These are phyloP conservation scores for Lecanicillium sp. DNA, from an alignment of 2,329 filamentous ascomycete genomes.

Conservation along the genomic window DNA sequence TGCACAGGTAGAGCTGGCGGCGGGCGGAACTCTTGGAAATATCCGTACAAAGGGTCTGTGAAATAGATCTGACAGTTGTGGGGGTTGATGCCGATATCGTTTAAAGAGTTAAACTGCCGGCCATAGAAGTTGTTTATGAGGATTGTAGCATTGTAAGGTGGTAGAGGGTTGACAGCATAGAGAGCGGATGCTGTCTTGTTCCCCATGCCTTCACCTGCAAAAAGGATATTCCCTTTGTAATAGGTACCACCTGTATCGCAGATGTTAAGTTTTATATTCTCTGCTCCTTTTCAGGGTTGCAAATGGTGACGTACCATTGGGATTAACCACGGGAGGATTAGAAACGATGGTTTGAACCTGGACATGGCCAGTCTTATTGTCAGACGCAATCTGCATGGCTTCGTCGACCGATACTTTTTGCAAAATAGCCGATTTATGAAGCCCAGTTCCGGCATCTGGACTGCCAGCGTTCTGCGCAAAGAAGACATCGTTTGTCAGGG, in stretches of 20 bases:
- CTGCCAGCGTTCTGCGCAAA: slow-evolving; percentile 49
- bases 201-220: slow-evolving; percentile 45
- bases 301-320: slow-evolving; percentile 36
- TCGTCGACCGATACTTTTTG: slow-evolving; percentile 43
- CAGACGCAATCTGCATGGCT: slow-evolving; percentile 32
- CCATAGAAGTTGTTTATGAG: slow-evolving; percentile 56
- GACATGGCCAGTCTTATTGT: slow-evolving; percentile 34
- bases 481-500: slow-evolving; percentile 45
- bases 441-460: slow-evolving; percentile 39
- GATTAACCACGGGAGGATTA: slow-evolving; percentile 40
- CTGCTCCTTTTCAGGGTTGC: neutral
- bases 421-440: slow-evolving; percentile 45
- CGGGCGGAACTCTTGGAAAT: slow-evolving; percentile 51
- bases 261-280: neutral
- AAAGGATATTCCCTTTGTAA: slow-evolving; percentile 43
- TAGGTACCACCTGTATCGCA: slow-evolving; percentile 39
- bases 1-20: slow-evolving; percentile 48
- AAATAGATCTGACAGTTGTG: slow-evolving; percentile 56
- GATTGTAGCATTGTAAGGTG: slow-evolving; percentile 19
- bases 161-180: neutral
- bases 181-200: slow-evolving; percentile 18
- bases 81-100: slow-evolving; percentile 50
- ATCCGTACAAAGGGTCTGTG: slow-evolving; percentile 56
- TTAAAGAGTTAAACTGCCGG: slow-evolving; percentile 54
- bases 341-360: slow-evolving; percentile 36